A percentile compares a stretch with the other conserved stretches of the same genome.
Conservation (phyloP, 1,284 basidiomycete genomes). For the Clitocybe nebularis region DNA sequence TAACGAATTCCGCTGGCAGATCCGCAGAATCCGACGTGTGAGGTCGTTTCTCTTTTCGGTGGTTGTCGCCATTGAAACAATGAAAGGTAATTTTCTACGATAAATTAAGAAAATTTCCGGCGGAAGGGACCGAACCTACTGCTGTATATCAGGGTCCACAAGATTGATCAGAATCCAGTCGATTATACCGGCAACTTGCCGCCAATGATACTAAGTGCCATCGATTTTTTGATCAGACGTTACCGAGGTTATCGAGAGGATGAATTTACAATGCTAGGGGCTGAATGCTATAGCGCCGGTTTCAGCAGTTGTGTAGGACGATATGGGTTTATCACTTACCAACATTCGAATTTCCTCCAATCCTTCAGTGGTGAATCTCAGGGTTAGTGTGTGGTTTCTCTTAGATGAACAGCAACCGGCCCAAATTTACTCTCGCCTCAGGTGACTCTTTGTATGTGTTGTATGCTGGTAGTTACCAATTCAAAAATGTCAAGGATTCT, state of each 20-base stretch:
- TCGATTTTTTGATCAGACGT: background rate
- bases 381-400: no score
- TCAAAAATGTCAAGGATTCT: background rate
- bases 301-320: background rate
- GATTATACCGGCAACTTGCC: background rate
- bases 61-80: slow-evolving; percentile 8
- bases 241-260: background rate
- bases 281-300: background rate
- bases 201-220: background rate
- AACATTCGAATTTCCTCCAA: background rate
- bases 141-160: background rate
- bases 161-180: background rate
- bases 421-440: no score
- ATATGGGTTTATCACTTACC: background rate
- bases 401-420: no score
- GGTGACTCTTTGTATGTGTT: no score
- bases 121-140: background rate
- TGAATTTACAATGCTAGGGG: background rate
- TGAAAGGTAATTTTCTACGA: slow-evolving; percentile 6
- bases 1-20: slow-evolving; percentile 11
- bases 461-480: no score
- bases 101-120: background rate
- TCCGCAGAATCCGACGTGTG: slow-evolving; percentile 18
- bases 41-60: slow-evolving; percentile 16
- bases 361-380: background rate